A percentile compares a stretch with the other conserved stretches of the same genome.
These are phyloP conservation scores for Trametes maxima DNA, from an alignment of 768 basidiomycete genomes.

Conservation along the genomic window DNA sequence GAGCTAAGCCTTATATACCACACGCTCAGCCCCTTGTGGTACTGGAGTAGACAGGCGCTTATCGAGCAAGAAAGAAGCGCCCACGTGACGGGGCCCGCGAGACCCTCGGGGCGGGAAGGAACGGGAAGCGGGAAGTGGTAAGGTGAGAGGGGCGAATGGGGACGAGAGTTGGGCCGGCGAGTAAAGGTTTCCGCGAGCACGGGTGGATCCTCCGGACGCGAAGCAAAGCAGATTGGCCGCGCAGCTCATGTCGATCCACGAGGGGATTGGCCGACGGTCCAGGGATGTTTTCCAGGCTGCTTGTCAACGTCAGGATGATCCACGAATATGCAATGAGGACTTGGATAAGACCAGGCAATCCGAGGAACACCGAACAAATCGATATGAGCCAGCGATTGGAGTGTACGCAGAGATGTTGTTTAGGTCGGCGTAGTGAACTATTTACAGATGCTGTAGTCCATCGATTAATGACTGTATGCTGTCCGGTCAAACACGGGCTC, in stretches of 20 bases:
- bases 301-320: neutral
- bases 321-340: neutral
- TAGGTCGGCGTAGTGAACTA: no score
- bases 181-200: neutral
- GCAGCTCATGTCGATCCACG: neutral
- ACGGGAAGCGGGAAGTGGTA: neutral
- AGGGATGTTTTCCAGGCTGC: no score
- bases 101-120: constrained; percentile 3
- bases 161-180: neutral
- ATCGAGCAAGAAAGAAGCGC: constrained; percentile 1
- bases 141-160: neutral
- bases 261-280: neutral
- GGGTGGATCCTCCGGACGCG: neutral
- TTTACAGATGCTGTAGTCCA: no score
- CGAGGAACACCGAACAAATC: neutral
- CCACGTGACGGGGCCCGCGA: constrained; percentile 13
- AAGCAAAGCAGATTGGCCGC: no score
- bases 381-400: no score
- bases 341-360: neutral
- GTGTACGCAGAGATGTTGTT: no score
- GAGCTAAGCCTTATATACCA: constrained; percentile 17
- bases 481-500: neutral
- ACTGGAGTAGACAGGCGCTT: neutral
- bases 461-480: neutral
- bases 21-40: neutral